Evolutionary conservation across 75 land plant species (phyloP).

Genomic region (Ceratopteris richardii): DNA sequence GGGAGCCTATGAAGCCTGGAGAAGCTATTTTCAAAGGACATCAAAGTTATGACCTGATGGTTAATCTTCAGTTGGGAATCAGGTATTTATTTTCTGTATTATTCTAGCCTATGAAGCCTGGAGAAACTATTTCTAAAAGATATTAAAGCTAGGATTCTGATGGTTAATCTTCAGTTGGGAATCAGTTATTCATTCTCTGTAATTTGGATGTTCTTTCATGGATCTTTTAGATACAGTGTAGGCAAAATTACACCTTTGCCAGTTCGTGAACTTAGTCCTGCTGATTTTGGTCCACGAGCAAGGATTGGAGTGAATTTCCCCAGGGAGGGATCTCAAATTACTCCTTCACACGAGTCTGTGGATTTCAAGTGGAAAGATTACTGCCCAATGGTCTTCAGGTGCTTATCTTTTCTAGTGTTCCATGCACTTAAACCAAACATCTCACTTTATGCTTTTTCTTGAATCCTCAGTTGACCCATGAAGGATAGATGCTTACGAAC

Average conservation of each 20-base stretch:
- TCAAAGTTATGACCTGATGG: conserved; percentile 95
- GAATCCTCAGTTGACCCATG: too few species aligned
- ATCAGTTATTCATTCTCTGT: neutral
- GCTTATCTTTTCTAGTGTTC: neutral
- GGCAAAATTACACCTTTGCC: conserved; percentile 94
- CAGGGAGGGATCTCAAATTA: conserved; percentile 71
- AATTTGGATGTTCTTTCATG: neutral
- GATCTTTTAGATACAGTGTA: conserved; percentile 61
- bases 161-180: conserved; percentile 43
- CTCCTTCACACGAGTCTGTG: conserved; percentile 61
- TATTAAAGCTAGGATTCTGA: conserved; percentile 95
- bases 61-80: conserved; percentile 93
- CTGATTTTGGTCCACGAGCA: conserved; percentile 78
- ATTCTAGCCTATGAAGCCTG: conserved; percentile 33
- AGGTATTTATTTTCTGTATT: conserved; percentile 38
- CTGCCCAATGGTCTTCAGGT: conserved; percentile 98
- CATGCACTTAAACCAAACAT: neutral
- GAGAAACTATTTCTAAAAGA: conserved; percentile 60
- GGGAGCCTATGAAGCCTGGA: conserved; percentile 44
- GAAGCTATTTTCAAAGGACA: conserved; percentile 67
- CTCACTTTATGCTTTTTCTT: neutral
- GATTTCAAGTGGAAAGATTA: conserved; percentile 94
- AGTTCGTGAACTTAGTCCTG: conserved; percentile 57
- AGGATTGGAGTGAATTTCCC: conserved; percentile 87
- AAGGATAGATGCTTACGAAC: too few species aligned